phyloP scores from a whole-genome alignment of 139 green algal genomes.

The Chlorella sp. region DNA sequence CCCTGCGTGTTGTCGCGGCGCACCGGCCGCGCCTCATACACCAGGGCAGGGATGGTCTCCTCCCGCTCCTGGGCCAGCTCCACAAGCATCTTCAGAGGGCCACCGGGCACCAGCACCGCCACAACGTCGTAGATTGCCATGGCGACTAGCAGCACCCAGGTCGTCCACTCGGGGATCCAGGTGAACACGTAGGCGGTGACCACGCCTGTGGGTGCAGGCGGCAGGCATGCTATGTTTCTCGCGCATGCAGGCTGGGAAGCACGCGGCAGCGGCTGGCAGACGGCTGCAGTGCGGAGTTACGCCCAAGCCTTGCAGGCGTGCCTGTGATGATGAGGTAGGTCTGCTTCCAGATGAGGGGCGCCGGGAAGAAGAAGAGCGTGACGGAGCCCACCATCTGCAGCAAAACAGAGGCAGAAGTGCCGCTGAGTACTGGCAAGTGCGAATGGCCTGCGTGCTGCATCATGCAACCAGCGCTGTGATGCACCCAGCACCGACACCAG shows the following conservation, averaged over 20 bases:
- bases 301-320: neutral
- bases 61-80: slow-evolving; percentile 90
- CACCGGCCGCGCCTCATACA: slow-evolving; percentile 89
- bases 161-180: slow-evolving; percentile 95
- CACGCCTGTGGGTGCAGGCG: slow-evolving; percentile 34
- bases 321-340: slow-evolving; percentile 87
- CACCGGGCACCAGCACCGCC: slow-evolving; percentile 90
- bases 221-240: neutral
- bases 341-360: slow-evolving; percentile 90
- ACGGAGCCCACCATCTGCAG: slow-evolving; percentile 82
- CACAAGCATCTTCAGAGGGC: slow-evolving; percentile 85
- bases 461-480: neutral
- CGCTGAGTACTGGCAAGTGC: neutral
- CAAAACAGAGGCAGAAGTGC: neutral
- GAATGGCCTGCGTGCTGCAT: neutral
- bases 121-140: slow-evolving; percentile 97
- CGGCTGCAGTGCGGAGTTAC: neutral
- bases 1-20: neutral
- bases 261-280: neutral
- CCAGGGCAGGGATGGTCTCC: slow-evolving; percentile 91
- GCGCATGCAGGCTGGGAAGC: neutral
- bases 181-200: slow-evolving; percentile 96
- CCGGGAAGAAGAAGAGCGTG: slow-evolving; percentile 84
- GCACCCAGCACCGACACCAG: neutral
- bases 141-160: slow-evolving; percentile 90